Base-by-base conservation (phyloP, 2,329 filamentous ascomycete species). In the Fusarium mundagurra region DNA sequence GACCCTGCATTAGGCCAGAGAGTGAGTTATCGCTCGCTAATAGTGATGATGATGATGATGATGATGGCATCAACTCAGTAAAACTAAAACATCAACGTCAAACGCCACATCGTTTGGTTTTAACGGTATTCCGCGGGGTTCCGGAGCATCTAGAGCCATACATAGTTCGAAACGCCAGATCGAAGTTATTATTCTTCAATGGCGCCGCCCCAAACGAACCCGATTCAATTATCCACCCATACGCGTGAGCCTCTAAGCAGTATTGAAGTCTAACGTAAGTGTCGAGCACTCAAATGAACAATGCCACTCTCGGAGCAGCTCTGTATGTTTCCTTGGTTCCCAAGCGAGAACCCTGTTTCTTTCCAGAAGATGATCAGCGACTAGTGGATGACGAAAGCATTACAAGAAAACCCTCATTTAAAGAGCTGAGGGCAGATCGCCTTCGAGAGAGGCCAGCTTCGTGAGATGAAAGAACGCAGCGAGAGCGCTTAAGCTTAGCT, bases 51-150 rank as follows among this genome's bases (percentile, higher is more conserved):
- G 64, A 69, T 65, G 59, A 6, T 34, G 48, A 18, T 54, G 41
- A 34, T 27, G 64, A 69, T 65, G 59, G 47, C 60, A 58, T 68
- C 51, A 36, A 58, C 50, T 61, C 47, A 41, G 51, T 36, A 58
- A 66, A 75, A n/a, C n/a, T n/a, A n/a, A n/a, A 61, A 61, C 38
- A 34, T 54, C 58, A 67, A 69, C 43, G 54, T 60, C 59, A 73
- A 62, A 67, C 71, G 67, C 71, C 67, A 74, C 71, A 74, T 72
- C 55, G 34, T 53, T 62, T 54, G 36, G 36, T 72, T 36, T 36
- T 38, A 55, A 50, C 61, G 43, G 45, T 73, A 71, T 38, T 51
- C 43, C 34, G 29, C 17, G 34, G 51, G 39, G 45, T 53, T 59
- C 33, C 54, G 39, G 66, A 58, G 44, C 45, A 63, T 68, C 53